These are phyloP conservation scores for Penicillium glabrum DNA, from an alignment of 2,329 filamentous ascomycete genomes.

Conservation along the genomic window DNA sequence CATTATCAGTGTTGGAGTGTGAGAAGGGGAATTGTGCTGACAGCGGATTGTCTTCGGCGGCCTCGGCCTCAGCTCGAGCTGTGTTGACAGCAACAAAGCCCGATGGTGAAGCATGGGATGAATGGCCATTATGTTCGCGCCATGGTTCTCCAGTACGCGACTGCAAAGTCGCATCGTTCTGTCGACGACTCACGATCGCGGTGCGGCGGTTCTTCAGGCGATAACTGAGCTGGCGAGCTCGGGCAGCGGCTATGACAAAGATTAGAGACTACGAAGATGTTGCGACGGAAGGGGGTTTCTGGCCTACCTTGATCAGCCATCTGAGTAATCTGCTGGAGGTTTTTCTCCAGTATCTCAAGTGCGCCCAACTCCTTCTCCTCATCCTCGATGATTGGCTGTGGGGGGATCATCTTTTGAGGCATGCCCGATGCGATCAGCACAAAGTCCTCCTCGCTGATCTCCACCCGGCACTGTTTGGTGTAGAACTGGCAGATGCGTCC, in stretches of 20 bases:
- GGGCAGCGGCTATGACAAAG: slow-evolving; percentile 56
- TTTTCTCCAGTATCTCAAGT: slow-evolving; percentile 78
- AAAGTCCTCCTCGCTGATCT: slow-evolving; percentile 87
- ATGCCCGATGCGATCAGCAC: slow-evolving; percentile 79
- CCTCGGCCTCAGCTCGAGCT: slow-evolving; percentile 40
- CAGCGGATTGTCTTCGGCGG: slow-evolving; percentile 30
- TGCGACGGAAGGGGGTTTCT: no score
- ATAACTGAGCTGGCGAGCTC: slow-evolving; percentile 77
- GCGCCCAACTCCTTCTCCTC: slow-evolving; percentile 83
- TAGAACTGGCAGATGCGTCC: slow-evolving; percentile 76
- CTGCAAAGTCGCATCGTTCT: slow-evolving; percentile 41
- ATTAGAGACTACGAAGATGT: not conserved
- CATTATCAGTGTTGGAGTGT: slow-evolving; percentile 44
- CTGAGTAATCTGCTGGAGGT: slow-evolving; percentile 73
- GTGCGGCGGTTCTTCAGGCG: slow-evolving; percentile 71
- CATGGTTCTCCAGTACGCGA: slow-evolving; percentile 38
- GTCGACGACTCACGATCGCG: slow-evolving; percentile 67
- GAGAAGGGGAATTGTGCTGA: slow-evolving; percentile 42
- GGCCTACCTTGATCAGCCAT: slow-evolving; percentile 70
- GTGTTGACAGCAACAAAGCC: slow-evolving; percentile 63
- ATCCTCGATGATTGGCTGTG: slow-evolving; percentile 79
- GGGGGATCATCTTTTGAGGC: slow-evolving; percentile 77
- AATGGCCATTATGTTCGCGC: slow-evolving; percentile 33
- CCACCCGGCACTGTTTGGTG: slow-evolving; percentile 75
- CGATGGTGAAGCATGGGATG: slow-evolving; percentile 43